These are phyloP conservation scores for Aureobasidium sp. DNA, from an alignment of 2,329 filamentous ascomycete genomes.

Conservation along the genomic window DNA sequence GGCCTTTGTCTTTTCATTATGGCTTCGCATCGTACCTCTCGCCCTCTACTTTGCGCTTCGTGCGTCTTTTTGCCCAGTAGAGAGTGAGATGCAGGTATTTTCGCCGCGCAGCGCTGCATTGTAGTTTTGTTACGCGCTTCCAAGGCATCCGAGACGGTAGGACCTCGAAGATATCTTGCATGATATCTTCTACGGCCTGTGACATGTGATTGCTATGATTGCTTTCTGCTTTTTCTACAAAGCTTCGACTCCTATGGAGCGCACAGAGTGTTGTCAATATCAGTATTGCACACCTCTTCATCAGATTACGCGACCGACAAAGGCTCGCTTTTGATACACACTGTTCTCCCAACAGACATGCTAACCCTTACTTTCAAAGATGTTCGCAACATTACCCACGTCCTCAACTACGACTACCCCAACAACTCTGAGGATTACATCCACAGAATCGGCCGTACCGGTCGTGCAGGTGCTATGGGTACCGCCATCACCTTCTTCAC, in stretches of 20 bases:
- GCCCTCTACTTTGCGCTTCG: slow-evolving; percentile 42
- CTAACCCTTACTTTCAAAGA: slow-evolving; percentile 76
- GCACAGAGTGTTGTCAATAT: slow-evolving; percentile 39
- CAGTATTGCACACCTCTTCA: slow-evolving; percentile 24
- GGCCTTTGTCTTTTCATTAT: slow-evolving; percentile 64
- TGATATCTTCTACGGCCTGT: slow-evolving; percentile 39
- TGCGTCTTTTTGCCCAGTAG: slow-evolving; percentile 15
- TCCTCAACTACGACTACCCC: slow-evolving; percentile 99
- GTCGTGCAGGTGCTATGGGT: slow-evolving; percentile 74
- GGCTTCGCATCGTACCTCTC: slow-evolving; percentile 15
- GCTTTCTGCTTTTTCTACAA: slow-evolving; percentile 22
- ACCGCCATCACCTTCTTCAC: slow-evolving; percentile 98
- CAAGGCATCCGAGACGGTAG: slow-evolving; percentile 53
- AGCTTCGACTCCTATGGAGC: slow-evolving; percentile 12
- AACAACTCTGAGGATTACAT: slow-evolving; percentile 76
- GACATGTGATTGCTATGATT: slow-evolving; percentile 34
- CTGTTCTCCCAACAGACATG: slow-evolving; percentile 45
- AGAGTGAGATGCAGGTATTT: slow-evolving; percentile 16
- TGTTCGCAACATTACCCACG: slow-evolving; percentile 99
- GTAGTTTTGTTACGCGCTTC: slow-evolving; percentile 44
- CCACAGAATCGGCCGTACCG: slow-evolving; percentile 62
- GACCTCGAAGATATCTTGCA: slow-evolving; percentile 48
- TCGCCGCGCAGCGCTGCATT: slow-evolving; percentile 16
- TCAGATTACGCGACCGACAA: slow-evolving; percentile 43
- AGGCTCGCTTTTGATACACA: slow-evolving; percentile 43